Evolutionary conservation across 495 filamentous ascomycete species (phyloP).

Genomic region (Trichoderma gamsii): DNA sequence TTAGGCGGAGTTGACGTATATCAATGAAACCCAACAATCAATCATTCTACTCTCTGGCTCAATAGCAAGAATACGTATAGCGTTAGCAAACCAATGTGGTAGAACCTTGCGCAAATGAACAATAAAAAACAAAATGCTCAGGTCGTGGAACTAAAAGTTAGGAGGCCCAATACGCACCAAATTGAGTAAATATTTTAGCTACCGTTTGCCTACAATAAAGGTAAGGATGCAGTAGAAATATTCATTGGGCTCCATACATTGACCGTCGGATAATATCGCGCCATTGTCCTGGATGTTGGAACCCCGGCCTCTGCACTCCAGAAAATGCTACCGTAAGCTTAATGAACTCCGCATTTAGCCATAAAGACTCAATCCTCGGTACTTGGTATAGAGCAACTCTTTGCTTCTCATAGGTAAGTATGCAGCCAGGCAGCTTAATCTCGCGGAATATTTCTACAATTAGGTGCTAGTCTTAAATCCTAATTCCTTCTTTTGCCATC

Average conservation of each 20-base stretch:
- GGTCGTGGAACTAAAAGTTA: no score
- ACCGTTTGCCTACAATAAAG: no score
- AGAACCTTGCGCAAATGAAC: no score
- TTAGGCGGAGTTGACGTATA: background rate
- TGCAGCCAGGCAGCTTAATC: no score
- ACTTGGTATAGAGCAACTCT: background rate
- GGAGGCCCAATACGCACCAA: no score
- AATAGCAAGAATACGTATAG: background rate
- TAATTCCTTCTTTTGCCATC: background rate
- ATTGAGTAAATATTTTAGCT: no score
- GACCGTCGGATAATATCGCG: background rate
- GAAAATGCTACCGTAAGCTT: constrained; percentile 12
- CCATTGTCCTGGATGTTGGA: background rate
- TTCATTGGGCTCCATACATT: background rate
- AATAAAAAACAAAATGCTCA: no score
- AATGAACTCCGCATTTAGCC: background rate
- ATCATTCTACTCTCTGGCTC: background rate
- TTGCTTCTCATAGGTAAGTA: no score
- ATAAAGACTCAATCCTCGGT: background rate
- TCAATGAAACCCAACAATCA: background rate
- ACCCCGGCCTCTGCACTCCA: constrained; percentile 1
- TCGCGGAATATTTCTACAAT: no score
- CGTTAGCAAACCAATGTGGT: no score
- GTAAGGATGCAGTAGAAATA: background rate
- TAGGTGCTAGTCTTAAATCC: no score